Evolutionary conservation across 2,329 filamentous ascomycete species (phyloP), one percentile per base, ranked within the genome.

Genomic region (Xylariaceae sp.): DNA sequence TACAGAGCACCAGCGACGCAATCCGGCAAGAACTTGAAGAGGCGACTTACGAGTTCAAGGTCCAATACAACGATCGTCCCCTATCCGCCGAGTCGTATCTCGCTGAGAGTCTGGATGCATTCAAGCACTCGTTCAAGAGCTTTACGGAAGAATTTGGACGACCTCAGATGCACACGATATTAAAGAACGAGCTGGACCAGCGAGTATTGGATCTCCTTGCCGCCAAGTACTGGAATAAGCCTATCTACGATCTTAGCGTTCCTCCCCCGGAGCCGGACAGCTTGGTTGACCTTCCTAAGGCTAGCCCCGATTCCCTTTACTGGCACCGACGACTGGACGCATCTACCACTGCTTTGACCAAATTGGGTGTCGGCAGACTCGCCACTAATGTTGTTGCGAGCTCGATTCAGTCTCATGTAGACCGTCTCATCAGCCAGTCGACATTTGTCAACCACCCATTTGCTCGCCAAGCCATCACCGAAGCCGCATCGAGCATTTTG

Each of bases 1-100:
- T 99, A 57, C 89, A 94, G 67, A 86, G 86, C 57, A 99, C 94
- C 2, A 90, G 89, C 67, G 91, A 97, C 71, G 91, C 92, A 8
- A 97, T 99, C 65, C 88, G 88, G 62, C 91, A 96, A 72, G 94
- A 99, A 73, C 84, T 99, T 0, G 93, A 97, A 69, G 94, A 99
- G 75, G 92, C 94, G 2, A 93, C 90, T 0, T 99, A 99, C 71
- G 93, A 99, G 74, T 99, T 96, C 81, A 99, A 99, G 73, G 94
- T 99, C 4, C 95, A 99, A 73, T 99, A 99, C 77, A 99, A 99
- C 70, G 94, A 99, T 72, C 87, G 94, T 5, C 91, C 93, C 1
- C 79, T 99, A 41, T 96, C 91, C 54, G 94, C 94, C 1, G 94
- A 99, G 72, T 96, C 93, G 3, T 99, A 99, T 72, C 83, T 99